Conservation (phyloP, 1,139 yeast species). For the Debaryomyces robertsiae region DNA sequence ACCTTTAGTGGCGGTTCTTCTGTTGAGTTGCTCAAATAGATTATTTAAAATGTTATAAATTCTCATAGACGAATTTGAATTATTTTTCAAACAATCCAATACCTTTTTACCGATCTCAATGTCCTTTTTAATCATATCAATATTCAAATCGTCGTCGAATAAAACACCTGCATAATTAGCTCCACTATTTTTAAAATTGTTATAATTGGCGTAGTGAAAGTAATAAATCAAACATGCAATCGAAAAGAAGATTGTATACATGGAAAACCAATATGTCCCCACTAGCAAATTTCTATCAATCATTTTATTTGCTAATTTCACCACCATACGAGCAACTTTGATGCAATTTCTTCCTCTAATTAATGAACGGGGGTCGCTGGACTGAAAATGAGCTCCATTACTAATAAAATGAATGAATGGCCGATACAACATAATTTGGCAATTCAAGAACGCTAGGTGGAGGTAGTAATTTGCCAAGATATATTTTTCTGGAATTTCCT, state of each 20-base stretch:
- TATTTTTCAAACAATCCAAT: conserved; percentile 68
- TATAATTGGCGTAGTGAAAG: conserved; percentile 66
- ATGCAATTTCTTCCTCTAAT: conserved; percentile 85
- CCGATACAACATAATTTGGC: conserved; percentile 81
- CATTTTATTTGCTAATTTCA: conserved; percentile 82
- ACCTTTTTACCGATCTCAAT: conserved; percentile 83
- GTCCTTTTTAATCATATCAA: conserved; percentile 70
- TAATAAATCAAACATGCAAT: conserved; percentile 87
- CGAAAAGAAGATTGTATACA: conserved; percentile 88
- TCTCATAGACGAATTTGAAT: conserved; percentile 76
- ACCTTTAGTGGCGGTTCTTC: conserved; percentile 52
- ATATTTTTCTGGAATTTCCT: conserved; percentile 60
- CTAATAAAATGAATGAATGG: conserved; percentile 87
- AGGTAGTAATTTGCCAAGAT: conserved; percentile 74
- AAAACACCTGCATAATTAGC: conserved; percentile 50
- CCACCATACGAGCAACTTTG: conserved; percentile 81
- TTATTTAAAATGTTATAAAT: conserved; percentile 79
- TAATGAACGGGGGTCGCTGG: conserved; percentile 47
- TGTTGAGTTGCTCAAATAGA: conserved; percentile 77
- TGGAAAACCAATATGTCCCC: conserved; percentile 93
- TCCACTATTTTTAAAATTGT: conserved; percentile 26
- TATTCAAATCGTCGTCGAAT: conserved; percentile 62
- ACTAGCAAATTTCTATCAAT: conserved; percentile 70
- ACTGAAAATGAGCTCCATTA: conserved; percentile 45
- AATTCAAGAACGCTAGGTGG: conserved; percentile 79